Evolutionary conservation across 2,329 filamentous ascomycete genomes (phyloP).

Genomic region (Neofusicoccum sp.): DNA sequence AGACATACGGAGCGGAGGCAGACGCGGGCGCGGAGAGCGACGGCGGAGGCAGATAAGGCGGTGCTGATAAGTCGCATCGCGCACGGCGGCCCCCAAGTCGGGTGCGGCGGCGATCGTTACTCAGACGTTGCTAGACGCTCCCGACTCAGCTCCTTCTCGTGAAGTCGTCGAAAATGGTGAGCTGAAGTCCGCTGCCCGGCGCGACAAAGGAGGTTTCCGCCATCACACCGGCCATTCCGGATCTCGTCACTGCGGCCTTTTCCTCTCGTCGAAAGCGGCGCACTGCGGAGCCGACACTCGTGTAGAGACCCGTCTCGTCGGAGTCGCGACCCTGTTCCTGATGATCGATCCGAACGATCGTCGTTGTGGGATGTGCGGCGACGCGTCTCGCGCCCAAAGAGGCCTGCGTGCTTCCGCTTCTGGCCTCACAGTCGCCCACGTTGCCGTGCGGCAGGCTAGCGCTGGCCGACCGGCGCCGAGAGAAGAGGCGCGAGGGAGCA

Average conservation of each 20-base stretch:
- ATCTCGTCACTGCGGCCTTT: not conserved
- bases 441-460: not conserved
- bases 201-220: too few relatives aligned
- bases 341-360: conserved; percentile 4
- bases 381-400: not conserved
- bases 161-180: not conserved
- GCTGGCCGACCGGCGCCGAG: too few relatives aligned
- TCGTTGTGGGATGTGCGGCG: not conserved
- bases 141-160: not conserved
- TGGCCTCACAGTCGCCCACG: not conserved
- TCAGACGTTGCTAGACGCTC: not conserved
- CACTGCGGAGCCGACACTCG: too few relatives aligned
- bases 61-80: not conserved
- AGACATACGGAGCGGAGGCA: too few relatives aligned
- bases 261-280: not conserved
- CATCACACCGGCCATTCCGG: not conserved
- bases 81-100: not conserved
- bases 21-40: not conserved
- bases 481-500: too few relatives aligned
- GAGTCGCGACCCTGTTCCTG: conserved; percentile 1
- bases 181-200: not conserved
- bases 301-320: not conserved
- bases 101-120: not conserved
- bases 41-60: not conserved
- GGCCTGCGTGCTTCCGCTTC: not conserved